Evolutionary conservation across 768 basidiomycete species (phyloP), one percentile per base, ranked within the genome.

Genomic region (Pholiota conissans): DNA sequence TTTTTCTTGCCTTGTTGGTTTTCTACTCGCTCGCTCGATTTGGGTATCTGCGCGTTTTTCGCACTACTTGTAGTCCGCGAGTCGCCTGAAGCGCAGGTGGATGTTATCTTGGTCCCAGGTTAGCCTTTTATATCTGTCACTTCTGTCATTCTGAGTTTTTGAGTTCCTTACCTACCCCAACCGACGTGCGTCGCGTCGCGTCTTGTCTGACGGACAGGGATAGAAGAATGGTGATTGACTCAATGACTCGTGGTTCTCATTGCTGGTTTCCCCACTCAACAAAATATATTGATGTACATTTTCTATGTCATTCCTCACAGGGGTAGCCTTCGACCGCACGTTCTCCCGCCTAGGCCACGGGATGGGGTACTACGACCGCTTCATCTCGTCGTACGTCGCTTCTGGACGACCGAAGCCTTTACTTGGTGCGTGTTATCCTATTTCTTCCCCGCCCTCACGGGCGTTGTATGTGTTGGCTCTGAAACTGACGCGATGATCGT

Each of bases 331-430:
- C 62, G 90, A 92, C 72, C 76, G 74, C 39, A 79, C 80, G 14
- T 68, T 87, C 53, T 84, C 84, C 48, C 84, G 91, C 28, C 79
- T 93, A 27, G 91, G 91, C 9, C 89, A 91, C 61, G 90, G 91
- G 22, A 93, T 89, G 69, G 91, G 91, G 5, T 91, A 89, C 72
- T 93, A 93, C 63, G 91, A 93, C 71, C 76, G 79, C 13, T 93
- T 90, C 71, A 74, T 93, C 32, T 71, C 83, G 2, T 69, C 76
- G 0, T 91, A 90, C 58, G 68, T 75, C 28, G 65, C 73, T 13
- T 73, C 71, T 52, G 74, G 75, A 24, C 72, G 74, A 57, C 72
- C 73, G 22, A 76, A 72, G 55, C 87, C 90, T 1, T 62, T 86
- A 28, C 76, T 91, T 52, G 84, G 91, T 90, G 61, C 57, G 75